Conservation (phyloP, 345 rosid species). For the Gossypium australe region DNA sequence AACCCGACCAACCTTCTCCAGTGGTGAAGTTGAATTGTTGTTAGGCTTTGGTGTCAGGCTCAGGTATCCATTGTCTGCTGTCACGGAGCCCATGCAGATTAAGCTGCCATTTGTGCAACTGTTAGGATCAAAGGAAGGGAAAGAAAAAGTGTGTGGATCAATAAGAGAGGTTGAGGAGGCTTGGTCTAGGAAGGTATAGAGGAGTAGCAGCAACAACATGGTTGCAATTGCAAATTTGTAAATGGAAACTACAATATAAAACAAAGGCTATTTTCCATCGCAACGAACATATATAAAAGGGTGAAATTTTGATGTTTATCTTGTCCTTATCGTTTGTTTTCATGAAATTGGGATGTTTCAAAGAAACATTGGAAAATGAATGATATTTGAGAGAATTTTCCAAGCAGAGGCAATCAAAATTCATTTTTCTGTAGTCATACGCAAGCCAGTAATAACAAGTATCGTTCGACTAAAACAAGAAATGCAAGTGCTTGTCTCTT, state of each 20-base stretch:
- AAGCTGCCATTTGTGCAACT: conserved; percentile 21
- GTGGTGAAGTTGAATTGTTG: conserved; percentile 6
- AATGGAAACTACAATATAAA: background rate
- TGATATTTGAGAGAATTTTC: background rate
- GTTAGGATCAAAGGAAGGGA: conserved; percentile 17
- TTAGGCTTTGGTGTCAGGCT: conserved; percentile 24
- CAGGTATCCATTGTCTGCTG: conserved; percentile 18
- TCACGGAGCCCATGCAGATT: conserved; percentile 30
- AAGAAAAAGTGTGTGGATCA: conserved; percentile 9
- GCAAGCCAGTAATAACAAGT: background rate
- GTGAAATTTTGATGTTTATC: background rate
- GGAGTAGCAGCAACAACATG: conserved; percentile 18
- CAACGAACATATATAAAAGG: background rate
- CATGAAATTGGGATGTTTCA: background rate
- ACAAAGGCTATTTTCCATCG: background rate
- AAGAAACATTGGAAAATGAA: background rate
- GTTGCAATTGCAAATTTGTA: background rate
- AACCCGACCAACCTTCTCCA: conserved; percentile 26
- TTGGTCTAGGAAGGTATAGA: conserved; percentile 13
- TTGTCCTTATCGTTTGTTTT: background rate
- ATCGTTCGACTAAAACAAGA: background rate
- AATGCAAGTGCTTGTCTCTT: conserved; percentile 11
- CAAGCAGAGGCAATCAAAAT: conserved; percentile 3
- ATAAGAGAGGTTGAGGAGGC: conserved; percentile 8
- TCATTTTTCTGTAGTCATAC: conserved; percentile 15